Evolutionary conservation across 2,329 filamentous ascomycete genomes (phyloP).

Genomic region (Cucurbitaria berberidis): DNA sequence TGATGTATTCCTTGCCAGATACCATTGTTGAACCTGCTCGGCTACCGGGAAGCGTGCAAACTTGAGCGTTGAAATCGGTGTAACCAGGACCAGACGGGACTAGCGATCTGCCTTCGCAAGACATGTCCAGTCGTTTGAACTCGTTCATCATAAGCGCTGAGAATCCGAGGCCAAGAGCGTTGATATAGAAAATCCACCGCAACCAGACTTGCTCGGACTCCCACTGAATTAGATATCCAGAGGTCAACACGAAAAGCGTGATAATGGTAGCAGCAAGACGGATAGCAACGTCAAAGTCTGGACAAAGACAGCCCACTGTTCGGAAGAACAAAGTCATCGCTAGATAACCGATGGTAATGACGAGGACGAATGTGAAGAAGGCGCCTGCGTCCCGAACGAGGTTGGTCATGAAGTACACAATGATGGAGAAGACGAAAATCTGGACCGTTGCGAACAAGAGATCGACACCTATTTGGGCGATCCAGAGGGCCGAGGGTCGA

Average conservation of each 20-base stretch:
- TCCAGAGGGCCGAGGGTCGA: constrained; percentile 80
- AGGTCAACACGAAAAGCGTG: constrained; percentile 80
- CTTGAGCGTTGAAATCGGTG: constrained; percentile 73
- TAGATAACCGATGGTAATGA: constrained; percentile 52
- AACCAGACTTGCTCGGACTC: constrained; percentile 78
- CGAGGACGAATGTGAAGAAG: constrained; percentile 57
- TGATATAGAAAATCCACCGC: constrained; percentile 81
- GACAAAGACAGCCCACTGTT: constrained; percentile 68
- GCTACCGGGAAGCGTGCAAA: constrained; percentile 80
- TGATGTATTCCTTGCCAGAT: constrained; percentile 72
- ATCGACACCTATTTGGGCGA: constrained; percentile 82
- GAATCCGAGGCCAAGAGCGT: constrained; percentile 79
- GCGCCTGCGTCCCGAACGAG: constrained; percentile 53
- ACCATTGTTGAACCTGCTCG: constrained; percentile 68
- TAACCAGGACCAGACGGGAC: constrained; percentile 76
- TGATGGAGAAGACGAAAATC: constrained; percentile 61
- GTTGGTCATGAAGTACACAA: constrained; percentile 59
- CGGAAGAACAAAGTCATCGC: constrained; percentile 56
- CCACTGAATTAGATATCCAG: constrained; percentile 84
- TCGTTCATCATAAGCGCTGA: constrained; percentile 86
- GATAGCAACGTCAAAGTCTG: constrained; percentile 84
- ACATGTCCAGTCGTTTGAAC: constrained; percentile 72
- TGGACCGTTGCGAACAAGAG: constrained; percentile 73
- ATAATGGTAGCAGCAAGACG: constrained; percentile 80
- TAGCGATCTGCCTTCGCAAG: constrained; percentile 70